Percentiles rank a stretch among this genome's conserved stretches.
phyloP scores from a whole-genome alignment of 2,329 filamentous ascomycete genomes.

The Penicillium brasilianum region DNA sequence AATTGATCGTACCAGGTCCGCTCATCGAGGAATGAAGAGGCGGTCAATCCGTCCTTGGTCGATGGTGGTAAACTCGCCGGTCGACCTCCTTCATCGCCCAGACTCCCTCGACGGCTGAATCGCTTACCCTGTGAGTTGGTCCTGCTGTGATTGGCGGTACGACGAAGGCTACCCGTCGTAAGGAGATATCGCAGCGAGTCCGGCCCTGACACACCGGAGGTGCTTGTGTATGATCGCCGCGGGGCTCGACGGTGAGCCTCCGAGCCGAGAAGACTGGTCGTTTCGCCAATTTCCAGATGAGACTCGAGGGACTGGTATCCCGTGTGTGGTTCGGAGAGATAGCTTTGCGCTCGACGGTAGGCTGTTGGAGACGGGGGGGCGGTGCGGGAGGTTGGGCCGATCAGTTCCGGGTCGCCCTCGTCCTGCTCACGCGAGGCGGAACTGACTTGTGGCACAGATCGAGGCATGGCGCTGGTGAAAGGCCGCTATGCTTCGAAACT shows the following conservation, averaged over 20 bases:
- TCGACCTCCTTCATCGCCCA: constrained; percentile 56
- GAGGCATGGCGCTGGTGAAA: constrained; percentile 34
- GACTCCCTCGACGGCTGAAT: constrained; percentile 56
- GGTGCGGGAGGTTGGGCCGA: constrained; percentile 31
- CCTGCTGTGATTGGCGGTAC: constrained; percentile 54
- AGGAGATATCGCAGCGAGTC: constrained; percentile 44
- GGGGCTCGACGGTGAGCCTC: constrained; percentile 29
- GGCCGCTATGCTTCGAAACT: constrained; percentile 16
- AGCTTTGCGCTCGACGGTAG: constrained; percentile 38
- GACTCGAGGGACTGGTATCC: constrained; percentile 40
- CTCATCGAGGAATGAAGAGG: constrained; percentile 74
- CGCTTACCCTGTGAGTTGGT: constrained; percentile 59
- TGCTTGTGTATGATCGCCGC: constrained; percentile 45
- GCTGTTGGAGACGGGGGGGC: constrained; percentile 45
- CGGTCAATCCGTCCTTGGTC: constrained; percentile 59
- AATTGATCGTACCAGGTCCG: constrained; percentile 99
- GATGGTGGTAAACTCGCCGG: constrained; percentile 39
- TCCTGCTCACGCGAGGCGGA: constrained; percentile 25
- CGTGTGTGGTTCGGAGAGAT: constrained; percentile 39
- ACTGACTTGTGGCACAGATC: constrained; percentile 35
- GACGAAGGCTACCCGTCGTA: constrained; percentile 43
- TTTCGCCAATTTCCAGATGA: constrained; percentile 39
- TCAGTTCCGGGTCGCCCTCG: constrained; percentile 13
- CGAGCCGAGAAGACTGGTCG: constrained; percentile 42
- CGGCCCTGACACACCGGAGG: constrained; percentile 38